phyloP scores from a whole-genome alignment of 352 stramenopile species.

The Phytophthora capsici region DNA sequence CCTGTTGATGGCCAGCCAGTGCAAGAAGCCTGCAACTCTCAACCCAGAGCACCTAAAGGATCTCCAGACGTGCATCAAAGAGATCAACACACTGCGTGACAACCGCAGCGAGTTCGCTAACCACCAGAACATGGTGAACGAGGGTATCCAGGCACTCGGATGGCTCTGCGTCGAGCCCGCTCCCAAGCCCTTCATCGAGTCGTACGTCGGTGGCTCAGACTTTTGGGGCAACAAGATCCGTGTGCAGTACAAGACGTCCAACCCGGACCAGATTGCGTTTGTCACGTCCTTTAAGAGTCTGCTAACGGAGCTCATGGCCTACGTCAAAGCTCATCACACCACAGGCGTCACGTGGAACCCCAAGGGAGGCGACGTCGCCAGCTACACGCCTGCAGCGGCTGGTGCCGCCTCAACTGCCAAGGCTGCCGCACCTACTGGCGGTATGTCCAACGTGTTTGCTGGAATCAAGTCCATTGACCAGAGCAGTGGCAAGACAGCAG shows the following conservation, averaged over 20 bases:
- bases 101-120: constrained; percentile 86
- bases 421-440: constrained; percentile 45
- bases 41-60: constrained; percentile 78
- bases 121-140: constrained; percentile 91
- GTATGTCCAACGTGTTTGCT: constrained; percentile 86
- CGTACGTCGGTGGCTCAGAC: constrained; percentile 94
- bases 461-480: constrained; percentile 90
- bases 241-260: constrained; percentile 95
- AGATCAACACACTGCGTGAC: constrained; percentile 80
- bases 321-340: constrained; percentile 96
- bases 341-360: constrained; percentile 96
- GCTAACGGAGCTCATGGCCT: constrained; percentile 91
- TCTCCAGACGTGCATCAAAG: constrained; percentile 79
- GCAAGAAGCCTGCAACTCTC: constrained; percentile 91
- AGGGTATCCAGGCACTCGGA: constrained; percentile 83
- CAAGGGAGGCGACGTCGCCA: constrained; percentile 60
- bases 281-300: constrained; percentile 94
- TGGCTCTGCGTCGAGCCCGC: constrained; percentile 86
- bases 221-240: constrained; percentile 99
- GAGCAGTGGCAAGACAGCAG: constrained; percentile 92
- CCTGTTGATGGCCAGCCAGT: constrained; percentile 92
- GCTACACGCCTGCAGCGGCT: constrained; percentile 46
- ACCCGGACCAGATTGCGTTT: constrained; percentile 93
- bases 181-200: constrained; percentile 95
- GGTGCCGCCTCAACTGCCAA: constrained; percentile 25